Conservation (phyloP, 306 rosid species). For the Herpetospermum pedunculosum region DNA sequence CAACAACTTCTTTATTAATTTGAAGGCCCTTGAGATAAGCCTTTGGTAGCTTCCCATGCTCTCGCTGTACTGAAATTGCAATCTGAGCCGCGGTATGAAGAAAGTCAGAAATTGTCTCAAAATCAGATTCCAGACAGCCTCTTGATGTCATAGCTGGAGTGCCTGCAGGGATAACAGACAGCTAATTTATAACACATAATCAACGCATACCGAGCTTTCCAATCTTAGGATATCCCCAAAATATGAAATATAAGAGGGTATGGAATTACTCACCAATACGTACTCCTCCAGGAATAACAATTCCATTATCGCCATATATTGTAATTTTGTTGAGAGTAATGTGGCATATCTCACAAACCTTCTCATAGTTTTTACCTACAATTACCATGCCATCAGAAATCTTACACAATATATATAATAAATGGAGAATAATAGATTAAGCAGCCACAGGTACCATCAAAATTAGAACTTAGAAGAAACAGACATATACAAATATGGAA, state of each 20-base stretch:
- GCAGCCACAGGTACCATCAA: neutral
- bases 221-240: neutral
- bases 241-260: neutral
- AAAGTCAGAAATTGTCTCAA: conserved; percentile 75
- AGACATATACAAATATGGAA: neutral
- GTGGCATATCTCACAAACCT: conserved; percentile 75
- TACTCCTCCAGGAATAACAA: conserved; percentile 75
- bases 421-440: neutral
- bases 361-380: conserved; percentile 75
- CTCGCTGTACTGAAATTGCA: conserved; percentile 51
- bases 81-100: conserved; percentile 67
- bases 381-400: conserved; percentile 14
- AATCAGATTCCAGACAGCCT: conserved; percentile 88
- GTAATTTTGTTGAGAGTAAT: conserved; percentile 85
- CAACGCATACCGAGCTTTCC: neutral
- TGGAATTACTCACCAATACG: conserved; percentile 72
- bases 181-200: neutral
- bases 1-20: conserved; percentile 54
- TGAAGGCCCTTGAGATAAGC: conserved; percentile 40
- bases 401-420: conserved; percentile 5
- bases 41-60: conserved; percentile 56
- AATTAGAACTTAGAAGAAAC: neutral
- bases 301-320: conserved; percentile 73
- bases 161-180: conserved; percentile 31
- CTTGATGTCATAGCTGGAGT: conserved; percentile 97